phyloP scores from a whole-genome alignment of 1,139 yeast species.

The Pichia cactophila region DNA sequence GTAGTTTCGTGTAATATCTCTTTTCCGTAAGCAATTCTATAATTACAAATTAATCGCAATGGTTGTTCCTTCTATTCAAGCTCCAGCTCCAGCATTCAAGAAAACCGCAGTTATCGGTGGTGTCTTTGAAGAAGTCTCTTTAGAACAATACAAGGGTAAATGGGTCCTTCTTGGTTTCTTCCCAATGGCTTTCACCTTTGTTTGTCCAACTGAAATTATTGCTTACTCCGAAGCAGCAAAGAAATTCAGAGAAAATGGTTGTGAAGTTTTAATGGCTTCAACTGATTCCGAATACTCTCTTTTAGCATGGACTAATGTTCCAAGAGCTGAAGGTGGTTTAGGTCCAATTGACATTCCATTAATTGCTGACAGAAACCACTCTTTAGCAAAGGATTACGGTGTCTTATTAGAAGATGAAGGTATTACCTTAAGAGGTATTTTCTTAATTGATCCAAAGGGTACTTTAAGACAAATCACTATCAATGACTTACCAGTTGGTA shows the following conservation, averaged over 20 bases:
- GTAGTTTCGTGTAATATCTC: neutral
- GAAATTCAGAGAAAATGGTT: constrained; percentile 80
- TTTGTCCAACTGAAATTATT: constrained; percentile 97
- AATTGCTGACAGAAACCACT: constrained; percentile 94
- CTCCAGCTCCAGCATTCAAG: constrained; percentile 92
- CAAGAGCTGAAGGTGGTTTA: constrained; percentile 96
- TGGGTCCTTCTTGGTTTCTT: constrained; percentile 96
- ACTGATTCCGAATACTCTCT: constrained; percentile 97
- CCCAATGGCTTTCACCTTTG: constrained; percentile 98
- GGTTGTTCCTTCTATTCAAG: constrained; percentile 86
- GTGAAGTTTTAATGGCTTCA: constrained; percentile 89
- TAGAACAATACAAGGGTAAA: constrained; percentile 94
- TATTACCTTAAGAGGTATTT: constrained; percentile 94
- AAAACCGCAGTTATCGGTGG: constrained; percentile 97
- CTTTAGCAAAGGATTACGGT: constrained; percentile 92
- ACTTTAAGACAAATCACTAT: constrained; percentile 89
- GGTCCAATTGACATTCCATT: constrained; percentile 93
- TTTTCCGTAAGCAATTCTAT: neutral
- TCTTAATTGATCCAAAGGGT: constrained; percentile 95
- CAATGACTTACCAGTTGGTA: constrained; percentile 98
- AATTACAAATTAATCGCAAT: constrained; percentile 4
- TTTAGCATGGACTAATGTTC: constrained; percentile 96
- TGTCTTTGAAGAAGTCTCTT: constrained; percentile 84
- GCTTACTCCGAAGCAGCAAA: constrained; percentile 94
- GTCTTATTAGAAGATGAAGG: constrained; percentile 94